Conservation (phyloP, 2,329 filamentous ascomycete genomes). For the Monosporascus sp. region DNA sequence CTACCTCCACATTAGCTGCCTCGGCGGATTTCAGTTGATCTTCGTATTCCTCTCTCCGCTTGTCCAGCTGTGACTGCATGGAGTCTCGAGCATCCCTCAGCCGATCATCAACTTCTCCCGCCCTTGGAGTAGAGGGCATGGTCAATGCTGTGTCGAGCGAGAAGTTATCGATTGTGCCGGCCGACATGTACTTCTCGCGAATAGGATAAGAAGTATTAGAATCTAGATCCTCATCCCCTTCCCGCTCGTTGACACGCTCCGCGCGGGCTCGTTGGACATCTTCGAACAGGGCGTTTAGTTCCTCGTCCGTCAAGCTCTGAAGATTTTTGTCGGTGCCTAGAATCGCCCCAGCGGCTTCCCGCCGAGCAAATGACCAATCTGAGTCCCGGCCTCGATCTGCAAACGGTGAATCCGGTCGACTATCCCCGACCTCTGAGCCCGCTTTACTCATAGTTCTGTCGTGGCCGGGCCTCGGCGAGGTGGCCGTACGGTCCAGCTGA, state of each 20-base stretch:
- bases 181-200: conserved; percentile 92
- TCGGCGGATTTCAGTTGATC: conserved; percentile 72
- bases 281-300: conserved; percentile 88
- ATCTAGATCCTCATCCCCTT: conserved; percentile 84
- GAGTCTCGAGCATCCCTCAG: conserved; percentile 72
- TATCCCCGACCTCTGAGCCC: conserved; percentile 73
- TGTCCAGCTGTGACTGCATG: conserved; percentile 77
- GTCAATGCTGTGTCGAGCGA: conserved; percentile 91
- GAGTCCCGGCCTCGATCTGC: conserved; percentile 71
- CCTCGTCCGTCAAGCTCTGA: conserved; percentile 83
- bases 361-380: conserved; percentile 89
- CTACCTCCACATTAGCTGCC: conserved; percentile 70
- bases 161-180: conserved; percentile 91
- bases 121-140: conserved; percentile 85
- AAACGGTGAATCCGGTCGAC: conserved; percentile 74
- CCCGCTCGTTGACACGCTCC: conserved; percentile 64
- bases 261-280: conserved; percentile 87
- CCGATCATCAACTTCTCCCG: conserved; percentile 69
- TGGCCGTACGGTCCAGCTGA: conserved; percentile 49
- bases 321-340: conserved; percentile 90
- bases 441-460: conserved; percentile 76
- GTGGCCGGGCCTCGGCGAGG: conserved; percentile 63
- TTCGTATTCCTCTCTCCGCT: conserved; percentile 77
- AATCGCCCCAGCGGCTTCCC: conserved; percentile 88
- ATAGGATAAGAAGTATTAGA: conserved; percentile 83